Percentiles rank a stretch among this genome's conserved stretches.
These are phyloP conservation scores for Fonsecaea nubica DNA, from an alignment of 2,329 filamentous ascomycete genomes.

Conservation along the genomic window DNA sequence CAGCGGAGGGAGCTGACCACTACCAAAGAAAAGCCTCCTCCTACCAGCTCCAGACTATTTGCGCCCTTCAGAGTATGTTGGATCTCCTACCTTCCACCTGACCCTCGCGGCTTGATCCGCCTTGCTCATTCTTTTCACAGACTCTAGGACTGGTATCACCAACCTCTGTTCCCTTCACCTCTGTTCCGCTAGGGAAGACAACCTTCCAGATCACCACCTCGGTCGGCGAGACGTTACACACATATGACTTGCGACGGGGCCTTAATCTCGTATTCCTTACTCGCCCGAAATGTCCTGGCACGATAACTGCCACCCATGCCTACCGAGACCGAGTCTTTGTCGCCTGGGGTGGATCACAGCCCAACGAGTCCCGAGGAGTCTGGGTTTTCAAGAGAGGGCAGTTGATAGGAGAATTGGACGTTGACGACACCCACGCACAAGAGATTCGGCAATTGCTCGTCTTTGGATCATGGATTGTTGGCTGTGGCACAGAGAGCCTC, in stretches of 20 bases:
- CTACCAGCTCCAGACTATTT: constrained; percentile 78
- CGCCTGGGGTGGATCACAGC: constrained; percentile 76
- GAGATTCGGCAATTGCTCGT: constrained; percentile 79
- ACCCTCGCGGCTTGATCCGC: not conserved
- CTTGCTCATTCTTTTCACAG: constrained; percentile 53
- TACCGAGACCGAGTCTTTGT: constrained; percentile 88
- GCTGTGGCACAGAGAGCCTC: constrained; percentile 74
- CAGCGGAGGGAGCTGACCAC: constrained; percentile 65
- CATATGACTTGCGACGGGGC: constrained; percentile 89
- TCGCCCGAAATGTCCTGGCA: constrained; percentile 81
- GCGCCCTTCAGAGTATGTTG: constrained; percentile 83
- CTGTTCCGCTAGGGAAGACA: constrained; percentile 85
- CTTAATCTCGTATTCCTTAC: constrained; percentile 94
- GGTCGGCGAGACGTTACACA: constrained; percentile 86
- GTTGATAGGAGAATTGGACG: constrained; percentile 75
- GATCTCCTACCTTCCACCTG: not conserved
- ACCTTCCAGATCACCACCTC: constrained; percentile 98
- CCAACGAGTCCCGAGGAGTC: constrained; percentile 67
- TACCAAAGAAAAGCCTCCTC: constrained; percentile 49
- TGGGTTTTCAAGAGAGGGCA: constrained; percentile 94
- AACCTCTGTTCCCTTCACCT: constrained; percentile 86
- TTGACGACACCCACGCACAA: constrained; percentile 65
- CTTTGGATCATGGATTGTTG: constrained; percentile 91
- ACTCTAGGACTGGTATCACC: constrained; percentile 93
- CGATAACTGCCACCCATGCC: constrained; percentile 84